Percentiles rank a stretch among this genome's conserved stretches.
These are phyloP conservation scores for Ophiostoma sp. DNA, from an alignment of 2,329 filamentous ascomycete species.

Conservation along the genomic window DNA sequence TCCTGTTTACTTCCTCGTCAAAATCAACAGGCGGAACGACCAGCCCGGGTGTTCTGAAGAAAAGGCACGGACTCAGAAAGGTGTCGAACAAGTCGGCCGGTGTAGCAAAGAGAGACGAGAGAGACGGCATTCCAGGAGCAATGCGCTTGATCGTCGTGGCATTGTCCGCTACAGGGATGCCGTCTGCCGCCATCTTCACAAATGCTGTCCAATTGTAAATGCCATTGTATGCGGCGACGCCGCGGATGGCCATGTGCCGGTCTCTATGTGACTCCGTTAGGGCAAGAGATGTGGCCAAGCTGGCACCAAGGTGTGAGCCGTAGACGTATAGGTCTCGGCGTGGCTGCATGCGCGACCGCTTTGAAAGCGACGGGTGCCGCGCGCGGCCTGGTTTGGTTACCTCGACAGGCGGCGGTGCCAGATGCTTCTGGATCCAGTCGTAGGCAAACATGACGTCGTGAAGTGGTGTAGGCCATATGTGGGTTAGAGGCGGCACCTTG, in stretches of 20 bases:
- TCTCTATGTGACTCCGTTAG: constrained; percentile 49
- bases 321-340: constrained; percentile 46
- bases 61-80: constrained; percentile 53
- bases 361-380: not conserved
- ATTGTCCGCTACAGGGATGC: constrained; percentile 25
- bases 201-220: constrained; percentile 62
- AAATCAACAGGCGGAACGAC: constrained; percentile 37
- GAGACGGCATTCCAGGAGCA: constrained; percentile 27
- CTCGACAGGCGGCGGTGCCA: constrained; percentile 34
- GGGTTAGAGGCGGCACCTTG: constrained; percentile 25
- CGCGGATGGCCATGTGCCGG: constrained; percentile 44
- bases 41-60: constrained; percentile 52
- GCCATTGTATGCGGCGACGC: constrained; percentile 53
- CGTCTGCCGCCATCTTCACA: constrained; percentile 27
- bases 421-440: constrained; percentile 44
- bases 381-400: not conserved
- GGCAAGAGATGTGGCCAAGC: constrained; percentile 51
- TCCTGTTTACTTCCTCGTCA: constrained; percentile 19
- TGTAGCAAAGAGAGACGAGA: constrained; percentile 40
- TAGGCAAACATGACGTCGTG: constrained; percentile 53
- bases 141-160: constrained; percentile 35
- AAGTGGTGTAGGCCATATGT: constrained; percentile 51
- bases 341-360: not conserved
- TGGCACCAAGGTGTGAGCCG: constrained; percentile 54
- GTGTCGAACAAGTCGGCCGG: constrained; percentile 52